These are phyloP conservation scores for Paramecium pentaurelia DNA, from an alignment of 73 alveolate species.

Conservation along the genomic window DNA sequence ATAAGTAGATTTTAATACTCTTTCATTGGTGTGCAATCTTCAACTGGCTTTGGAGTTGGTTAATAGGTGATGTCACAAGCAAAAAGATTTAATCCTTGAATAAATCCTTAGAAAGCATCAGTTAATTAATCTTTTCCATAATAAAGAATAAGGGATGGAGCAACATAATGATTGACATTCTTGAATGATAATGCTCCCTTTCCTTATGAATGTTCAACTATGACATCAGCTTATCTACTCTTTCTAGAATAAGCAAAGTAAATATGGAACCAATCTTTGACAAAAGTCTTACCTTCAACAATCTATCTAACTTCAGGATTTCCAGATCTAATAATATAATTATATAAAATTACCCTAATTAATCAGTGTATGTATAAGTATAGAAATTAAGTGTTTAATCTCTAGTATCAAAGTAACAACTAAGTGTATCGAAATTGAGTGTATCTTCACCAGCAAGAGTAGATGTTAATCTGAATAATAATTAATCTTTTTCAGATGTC, in stretches of 20 bases:
- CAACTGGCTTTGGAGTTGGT: conserved; percentile 41
- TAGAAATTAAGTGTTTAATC: conserved; percentile 29
- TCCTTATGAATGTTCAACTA: conserved; percentile 33
- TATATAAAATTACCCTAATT: not conserved
- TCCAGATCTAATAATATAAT: not conserved
- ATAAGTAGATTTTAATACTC: not conserved
- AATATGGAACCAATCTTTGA: conserved; percentile 37
- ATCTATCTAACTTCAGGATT: conserved; percentile 29
- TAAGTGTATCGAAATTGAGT: not conserved
- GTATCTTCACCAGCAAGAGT: not conserved
- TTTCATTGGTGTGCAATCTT: not conserved
- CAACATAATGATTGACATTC: conserved; percentile 17
- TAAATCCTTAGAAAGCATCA: not conserved
- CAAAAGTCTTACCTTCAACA: conserved; percentile 15
- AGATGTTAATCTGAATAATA: conserved; percentile 23
- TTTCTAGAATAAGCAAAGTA: conserved; percentile 15
- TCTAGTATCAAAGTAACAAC: not conserved
- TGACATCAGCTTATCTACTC: conserved; percentile 19
- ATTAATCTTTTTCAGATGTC: not conserved
- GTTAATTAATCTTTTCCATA: conserved; percentile 24
- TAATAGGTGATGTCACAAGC: not conserved
- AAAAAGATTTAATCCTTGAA: not conserved
- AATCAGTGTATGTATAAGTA: not conserved
- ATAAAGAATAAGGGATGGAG: not conserved
- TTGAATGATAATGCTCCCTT: conserved; percentile 15